phyloP scores from a whole-genome alignment of 2,329 filamentous ascomycete species.

The Aspergillus arachidicola region DNA sequence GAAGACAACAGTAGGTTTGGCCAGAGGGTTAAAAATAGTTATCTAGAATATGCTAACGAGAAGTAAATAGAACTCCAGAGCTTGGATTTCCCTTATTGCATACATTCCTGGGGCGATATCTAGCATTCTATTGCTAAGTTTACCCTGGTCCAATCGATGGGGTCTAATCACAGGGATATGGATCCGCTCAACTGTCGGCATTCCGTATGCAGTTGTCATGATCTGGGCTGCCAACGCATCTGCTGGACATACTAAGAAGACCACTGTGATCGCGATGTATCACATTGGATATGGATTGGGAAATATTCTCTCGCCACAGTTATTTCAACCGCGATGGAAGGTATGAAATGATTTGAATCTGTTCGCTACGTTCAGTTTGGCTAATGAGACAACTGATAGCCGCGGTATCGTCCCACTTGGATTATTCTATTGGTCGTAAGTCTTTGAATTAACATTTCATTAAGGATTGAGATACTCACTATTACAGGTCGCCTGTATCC shows the following conservation, averaged over 20 bases:
- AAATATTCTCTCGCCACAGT: constrained; percentile 48
- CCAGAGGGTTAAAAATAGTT: background rate
- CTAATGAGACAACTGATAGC: background rate
- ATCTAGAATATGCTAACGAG: background rate
- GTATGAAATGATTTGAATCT: constrained; percentile 2
- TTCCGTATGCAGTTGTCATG: constrained; percentile 45
- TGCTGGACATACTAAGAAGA: constrained; percentile 49
- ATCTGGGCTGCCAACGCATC: constrained; percentile 43
- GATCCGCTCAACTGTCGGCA: constrained; percentile 41
- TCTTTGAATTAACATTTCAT: background rate
- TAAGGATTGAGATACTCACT: background rate
- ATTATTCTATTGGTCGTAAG: background rate
- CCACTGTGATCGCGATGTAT: constrained; percentile 33
- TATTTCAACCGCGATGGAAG: constrained; percentile 41
- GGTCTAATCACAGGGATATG: constrained; percentile 41
- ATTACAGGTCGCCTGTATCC: constrained; percentile 39
- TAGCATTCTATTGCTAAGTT: constrained; percentile 37
- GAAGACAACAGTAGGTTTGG: constrained; percentile 31
- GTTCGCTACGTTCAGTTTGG: background rate
- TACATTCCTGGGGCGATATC: constrained; percentile 42
- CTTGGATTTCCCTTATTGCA: constrained; percentile 26
- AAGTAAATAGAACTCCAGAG: background rate
- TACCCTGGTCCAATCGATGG: constrained; percentile 44
- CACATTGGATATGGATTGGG: constrained; percentile 43
- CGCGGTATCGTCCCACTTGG: background rate